Evolutionary conservation across 495 filamentous ascomycete species (phyloP), one percentile per base, ranked within the genome.

Genomic region (Xylaria scruposa): DNA sequence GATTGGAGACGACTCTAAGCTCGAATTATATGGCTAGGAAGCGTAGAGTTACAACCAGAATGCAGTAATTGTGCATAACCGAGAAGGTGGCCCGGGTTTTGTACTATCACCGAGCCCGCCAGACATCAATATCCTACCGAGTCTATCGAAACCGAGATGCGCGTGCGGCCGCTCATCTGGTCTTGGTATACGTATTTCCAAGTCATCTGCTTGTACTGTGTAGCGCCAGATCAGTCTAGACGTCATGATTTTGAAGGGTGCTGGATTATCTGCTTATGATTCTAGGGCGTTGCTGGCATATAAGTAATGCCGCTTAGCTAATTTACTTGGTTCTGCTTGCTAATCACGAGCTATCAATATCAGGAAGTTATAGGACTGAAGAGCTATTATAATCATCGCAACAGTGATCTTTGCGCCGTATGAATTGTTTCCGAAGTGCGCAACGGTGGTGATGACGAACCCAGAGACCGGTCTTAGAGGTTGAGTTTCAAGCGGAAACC

Each of bases 161-260:
- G 49, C 49, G 49, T 53, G 49, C 49, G 49, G 49, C 49, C 49
- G 49, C 49, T 53, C 49, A 53, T 53, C n/a, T 24, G 10, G 21
- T 24, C 21, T 9, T 12, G 13, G 7, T 53, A 24, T 12, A 8
- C 29, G 29, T 31, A 31, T 31, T 31, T 51, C 13, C 19, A 46
- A 46, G 13, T 47, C n/a, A 42, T 42, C 9, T 42, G 13, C 38
- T 21, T 42, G 0, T 42, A 40, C 10, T 49, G 15, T 4, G 13
- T 19, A 46, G 44, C 44, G 5, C 44, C 2, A 46, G 5, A 19
- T 46, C 13, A 19, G 12, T 15, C 44, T 46, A 46, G 13, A 46
- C 44, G 44, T 51, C 4, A n/a, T 7, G 19, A n/a, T n/a, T n/a
- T n/a, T n/a, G n/a, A n/a, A n/a, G n/a, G n/a, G n/a, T n/a, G n/a